Evolutionary conservation across 2,329 filamentous ascomycete genomes (phyloP).

Genomic region (Exserohilum rostratum): DNA sequence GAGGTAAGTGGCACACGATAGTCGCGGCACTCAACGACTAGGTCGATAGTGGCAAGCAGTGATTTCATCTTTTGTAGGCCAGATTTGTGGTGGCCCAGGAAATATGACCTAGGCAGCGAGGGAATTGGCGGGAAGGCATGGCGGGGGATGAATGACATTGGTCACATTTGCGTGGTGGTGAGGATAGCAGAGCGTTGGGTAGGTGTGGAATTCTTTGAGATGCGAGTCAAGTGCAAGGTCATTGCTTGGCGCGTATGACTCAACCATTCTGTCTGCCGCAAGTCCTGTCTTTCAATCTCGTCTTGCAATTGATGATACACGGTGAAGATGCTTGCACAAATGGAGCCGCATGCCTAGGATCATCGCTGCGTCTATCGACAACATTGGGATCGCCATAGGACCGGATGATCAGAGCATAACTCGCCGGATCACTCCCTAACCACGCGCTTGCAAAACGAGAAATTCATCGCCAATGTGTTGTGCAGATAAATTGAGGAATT

Average conservation of each 20-base stretch:
- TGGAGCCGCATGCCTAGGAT: background rate
- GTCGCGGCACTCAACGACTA: conserved; percentile 94
- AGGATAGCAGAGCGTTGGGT: background rate
- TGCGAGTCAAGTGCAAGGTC: conserved; percentile 3
- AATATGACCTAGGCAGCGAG: conserved; percentile 87
- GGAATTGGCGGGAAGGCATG: conserved; percentile 72
- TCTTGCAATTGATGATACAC: too few relatives aligned
- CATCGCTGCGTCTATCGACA: background rate
- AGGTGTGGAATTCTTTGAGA: conserved; percentile 3
- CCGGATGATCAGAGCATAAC: background rate
- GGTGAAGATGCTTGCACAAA: too few relatives aligned
- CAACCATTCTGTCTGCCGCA: background rate
- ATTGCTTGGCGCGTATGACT: conserved; percentile 11
- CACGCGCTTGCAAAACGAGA: background rate
- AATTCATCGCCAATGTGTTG: too few relatives aligned
- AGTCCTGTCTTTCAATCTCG: too few relatives aligned
- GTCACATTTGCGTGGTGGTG: conserved; percentile 12
- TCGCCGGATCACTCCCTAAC: background rate
- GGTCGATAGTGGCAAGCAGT: conserved; percentile 77
- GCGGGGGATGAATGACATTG: conserved; percentile 69
- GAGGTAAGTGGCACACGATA: conserved; percentile 88
- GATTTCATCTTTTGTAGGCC: conserved; percentile 83
- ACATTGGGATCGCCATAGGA: background rate
- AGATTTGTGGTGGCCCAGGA: conserved; percentile 87
- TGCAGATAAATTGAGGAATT: too few relatives aligned